Evolutionary conservation across 352 stramenopile genomes (phyloP).

Genomic region (Pythium phragmiticola): DNA sequence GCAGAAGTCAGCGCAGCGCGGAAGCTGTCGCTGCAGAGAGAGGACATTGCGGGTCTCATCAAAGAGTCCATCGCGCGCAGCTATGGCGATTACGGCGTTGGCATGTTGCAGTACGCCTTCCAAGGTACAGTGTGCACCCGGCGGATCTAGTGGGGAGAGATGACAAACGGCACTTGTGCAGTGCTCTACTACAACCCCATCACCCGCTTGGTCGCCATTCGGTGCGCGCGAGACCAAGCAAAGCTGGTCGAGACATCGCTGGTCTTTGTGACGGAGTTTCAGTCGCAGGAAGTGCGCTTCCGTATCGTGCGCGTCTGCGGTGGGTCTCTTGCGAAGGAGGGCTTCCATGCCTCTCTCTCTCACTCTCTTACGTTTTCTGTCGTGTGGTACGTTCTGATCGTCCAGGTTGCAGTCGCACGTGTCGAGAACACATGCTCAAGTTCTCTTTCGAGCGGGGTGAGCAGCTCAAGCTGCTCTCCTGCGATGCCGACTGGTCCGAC

Average conservation of each 20-base stretch:
- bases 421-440: slow-evolving; percentile 46
- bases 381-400: too few relatives aligned
- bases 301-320: slow-evolving; percentile 67
- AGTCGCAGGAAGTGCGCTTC: slow-evolving; percentile 59
- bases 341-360: neutral
- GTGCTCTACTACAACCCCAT: slow-evolving; percentile 65
- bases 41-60: slow-evolving; percentile 54
- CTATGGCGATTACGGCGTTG: slow-evolving; percentile 69
- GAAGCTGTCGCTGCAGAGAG: slow-evolving; percentile 53
- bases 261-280: slow-evolving; percentile 64
- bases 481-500: slow-evolving; percentile 40
- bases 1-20: slow-evolving; percentile 45
- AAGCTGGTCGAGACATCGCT: slow-evolving; percentile 76
- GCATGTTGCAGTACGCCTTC: slow-evolving; percentile 73
- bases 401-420: slow-evolving; percentile 53
- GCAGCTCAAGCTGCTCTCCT: slow-evolving; percentile 33
- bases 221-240: slow-evolving; percentile 64
- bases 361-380: neutral
- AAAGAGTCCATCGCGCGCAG: slow-evolving; percentile 63
- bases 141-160: neutral
- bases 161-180: slow-evolving; percentile 13
- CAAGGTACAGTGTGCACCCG: slow-evolving; percentile 40
- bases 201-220: slow-evolving; percentile 54
- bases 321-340: slow-evolving; percentile 25
- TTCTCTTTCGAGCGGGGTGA: slow-evolving; percentile 55